phyloP scores from a whole-genome alignment of 1,284 basidiomycete genomes.

The Ustilago crameri region DNA sequence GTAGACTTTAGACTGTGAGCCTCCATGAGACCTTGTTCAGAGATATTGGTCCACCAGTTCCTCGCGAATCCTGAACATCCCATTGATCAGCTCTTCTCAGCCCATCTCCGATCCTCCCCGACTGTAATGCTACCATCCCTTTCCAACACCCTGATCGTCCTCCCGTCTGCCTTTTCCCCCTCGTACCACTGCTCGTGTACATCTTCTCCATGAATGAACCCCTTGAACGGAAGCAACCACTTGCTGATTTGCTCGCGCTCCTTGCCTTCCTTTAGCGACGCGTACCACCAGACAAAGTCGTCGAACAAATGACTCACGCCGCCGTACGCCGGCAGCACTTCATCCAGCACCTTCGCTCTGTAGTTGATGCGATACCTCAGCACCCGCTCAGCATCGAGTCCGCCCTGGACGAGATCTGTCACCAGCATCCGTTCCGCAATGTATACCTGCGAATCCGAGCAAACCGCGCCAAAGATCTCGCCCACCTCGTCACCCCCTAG shows the following conservation, averaged over 20 bases:
- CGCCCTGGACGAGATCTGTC: conserved; percentile 19
- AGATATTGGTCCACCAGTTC: conserved; percentile 14
- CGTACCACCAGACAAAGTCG: conserved; percentile 44
- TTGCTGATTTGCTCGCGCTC: conserved; percentile 8
- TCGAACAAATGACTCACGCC: conserved; percentile 53
- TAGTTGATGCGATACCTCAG: conserved; percentile 45
- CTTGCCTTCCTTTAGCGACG: not conserved
- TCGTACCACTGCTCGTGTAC: conserved; percentile 21
- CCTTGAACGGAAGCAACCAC: conserved; percentile 25
- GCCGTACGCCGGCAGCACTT: conserved; percentile 3
- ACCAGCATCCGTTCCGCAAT: conserved; percentile 45
- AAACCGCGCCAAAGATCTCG: conserved; percentile 26
- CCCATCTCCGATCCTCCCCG: conserved; percentile 22
- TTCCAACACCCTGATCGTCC: conserved; percentile 13
- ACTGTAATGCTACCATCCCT: conserved; percentile 18
- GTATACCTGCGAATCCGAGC: conserved; percentile 49
- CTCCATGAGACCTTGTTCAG: not conserved
- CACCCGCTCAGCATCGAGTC: conserved; percentile 10
- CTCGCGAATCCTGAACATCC: conserved; percentile 18
- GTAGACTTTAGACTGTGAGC: not conserved
- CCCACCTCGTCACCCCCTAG: conserved; percentile 10
- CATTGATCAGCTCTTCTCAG: conserved; percentile 26
- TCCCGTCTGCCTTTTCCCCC: conserved; percentile 2
- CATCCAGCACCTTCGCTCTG: conserved; percentile 21
- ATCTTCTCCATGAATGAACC: conserved; percentile 23